Percentiles rank a stretch among this genome's conserved stretches.
Evolutionary conservation across 139 green algal species (phyloP).

Genomic region (Astrephomene gubernaculifera): DNA sequence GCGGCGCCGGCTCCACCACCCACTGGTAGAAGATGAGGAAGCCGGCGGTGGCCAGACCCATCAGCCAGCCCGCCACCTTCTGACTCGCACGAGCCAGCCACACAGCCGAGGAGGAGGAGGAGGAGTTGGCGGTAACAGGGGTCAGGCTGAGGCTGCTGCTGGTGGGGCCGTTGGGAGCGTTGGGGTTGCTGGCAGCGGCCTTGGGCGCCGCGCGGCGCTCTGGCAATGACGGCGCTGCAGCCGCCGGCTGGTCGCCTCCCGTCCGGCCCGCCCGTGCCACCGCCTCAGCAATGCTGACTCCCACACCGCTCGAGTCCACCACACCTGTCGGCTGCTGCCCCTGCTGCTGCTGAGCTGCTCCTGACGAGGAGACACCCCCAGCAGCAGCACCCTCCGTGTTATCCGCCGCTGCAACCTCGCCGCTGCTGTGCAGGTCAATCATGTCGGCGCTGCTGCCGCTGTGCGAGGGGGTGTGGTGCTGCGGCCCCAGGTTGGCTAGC

Average conservation of each 20-base stretch:
- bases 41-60: conserved; percentile 69
- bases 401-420: neutral
- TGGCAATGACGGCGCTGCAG: neutral
- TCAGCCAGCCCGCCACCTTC: conserved; percentile 70
- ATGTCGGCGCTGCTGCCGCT: neutral
- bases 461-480: conserved; percentile 36
- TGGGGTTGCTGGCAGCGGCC: too few species aligned
- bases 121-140: too few species aligned
- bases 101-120: neutral
- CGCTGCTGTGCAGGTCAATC: conserved; percentile 30
- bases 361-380: neutral
- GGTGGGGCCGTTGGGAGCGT: too few species aligned
- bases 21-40: conserved; percentile 87
- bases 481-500: conserved; percentile 50
- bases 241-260: neutral
- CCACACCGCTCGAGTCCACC: conserved; percentile 8
- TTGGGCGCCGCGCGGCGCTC: too few species aligned
- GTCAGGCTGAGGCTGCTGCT: too few species aligned
- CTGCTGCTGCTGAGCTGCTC: neutral
- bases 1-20: conserved; percentile 84
- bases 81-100: conserved; percentile 58
- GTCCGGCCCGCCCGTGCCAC: neutral
- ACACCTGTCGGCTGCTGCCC: neutral
- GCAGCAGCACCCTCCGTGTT: neutral
- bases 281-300: conserved; percentile 25